These are phyloP conservation scores for Uronychia binucleata DNA, from an alignment of 73 alveolate genomes.

Conservation along the genomic window DNA sequence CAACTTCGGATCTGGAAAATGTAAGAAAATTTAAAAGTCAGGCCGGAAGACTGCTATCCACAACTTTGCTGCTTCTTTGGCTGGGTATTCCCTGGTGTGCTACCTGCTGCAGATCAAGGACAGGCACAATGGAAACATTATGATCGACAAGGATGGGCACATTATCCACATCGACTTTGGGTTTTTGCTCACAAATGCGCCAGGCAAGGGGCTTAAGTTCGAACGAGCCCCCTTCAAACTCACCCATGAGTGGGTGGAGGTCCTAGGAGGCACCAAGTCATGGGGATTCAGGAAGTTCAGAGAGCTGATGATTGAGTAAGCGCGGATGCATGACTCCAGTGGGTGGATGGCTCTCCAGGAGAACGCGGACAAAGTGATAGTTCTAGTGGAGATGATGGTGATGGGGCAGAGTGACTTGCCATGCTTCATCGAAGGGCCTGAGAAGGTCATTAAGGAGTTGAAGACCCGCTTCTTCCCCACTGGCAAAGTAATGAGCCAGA, in stretches of 20 bases:
- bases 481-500: conserved; percentile 31
- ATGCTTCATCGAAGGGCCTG: conserved; percentile 63
- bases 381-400: conserved; percentile 96
- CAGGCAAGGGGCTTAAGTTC: conserved; percentile 93
- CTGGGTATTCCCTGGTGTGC: conserved; percentile 90
- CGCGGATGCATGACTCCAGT: not conserved
- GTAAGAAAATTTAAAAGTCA: not conserved
- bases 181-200: conserved; percentile 92
- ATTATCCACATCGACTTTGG: conserved; percentile 97
- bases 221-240: conserved; percentile 98
- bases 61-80: conserved; percentile 69
- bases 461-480: conserved; percentile 64
- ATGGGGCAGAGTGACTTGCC: conserved; percentile 80
- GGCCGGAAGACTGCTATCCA: conserved; percentile 45
- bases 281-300: conserved; percentile 43
- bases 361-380: conserved; percentile 88
- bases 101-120: conserved; percentile 91
- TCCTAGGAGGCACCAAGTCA: conserved; percentile 90
- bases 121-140: conserved; percentile 97
- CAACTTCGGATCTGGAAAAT: conserved; percentile 38
- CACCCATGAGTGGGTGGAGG: conserved; percentile 92
- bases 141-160: conserved; percentile 94
- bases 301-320: conserved; percentile 28
- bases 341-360: conserved; percentile 88
- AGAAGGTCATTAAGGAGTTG: conserved; percentile 39